Evolutionary conservation across 306 rosid genomes (phyloP).

Genomic region (Cucurbita pepo): DNA sequence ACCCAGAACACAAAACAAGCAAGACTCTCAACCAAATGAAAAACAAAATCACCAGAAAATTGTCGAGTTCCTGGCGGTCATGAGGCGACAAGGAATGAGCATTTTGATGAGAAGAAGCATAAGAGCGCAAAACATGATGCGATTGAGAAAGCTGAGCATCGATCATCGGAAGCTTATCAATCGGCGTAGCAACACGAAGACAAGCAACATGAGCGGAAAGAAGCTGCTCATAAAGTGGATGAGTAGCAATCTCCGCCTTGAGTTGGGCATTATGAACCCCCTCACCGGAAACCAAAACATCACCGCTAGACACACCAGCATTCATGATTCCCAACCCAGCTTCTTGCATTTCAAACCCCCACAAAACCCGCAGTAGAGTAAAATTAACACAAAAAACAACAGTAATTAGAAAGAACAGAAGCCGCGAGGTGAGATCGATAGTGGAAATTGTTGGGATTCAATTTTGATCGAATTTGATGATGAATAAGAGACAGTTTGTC

Average conservation of each 20-base stretch:
- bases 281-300: constrained; percentile 15
- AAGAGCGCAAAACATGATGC: constrained; percentile 62
- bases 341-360: constrained; percentile 43
- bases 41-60: constrained; percentile 40
- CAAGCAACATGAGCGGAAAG: constrained; percentile 76
- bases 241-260: constrained; percentile 82
- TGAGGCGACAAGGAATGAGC: constrained; percentile 53
- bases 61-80: constrained; percentile 84
- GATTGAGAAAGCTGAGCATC: constrained; percentile 89
- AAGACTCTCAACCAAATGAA: background rate
- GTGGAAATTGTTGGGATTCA: background rate
- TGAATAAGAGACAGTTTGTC: background rate
- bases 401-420: background rate
- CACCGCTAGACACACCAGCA: background rate
- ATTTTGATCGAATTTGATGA: background rate
- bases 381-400: background rate
- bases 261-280: constrained; percentile 25
- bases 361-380: background rate
- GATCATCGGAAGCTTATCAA: constrained; percentile 79
- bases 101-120: constrained; percentile 35
- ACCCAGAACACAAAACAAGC: background rate
- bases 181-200: constrained; percentile 88
- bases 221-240: constrained; percentile 76
- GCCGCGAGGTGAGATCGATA: background rate
- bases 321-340: constrained; percentile 63